phyloP scores from a whole-genome alignment of 345 rosid genomes.

The Cochlearia excelsa region DNA sequence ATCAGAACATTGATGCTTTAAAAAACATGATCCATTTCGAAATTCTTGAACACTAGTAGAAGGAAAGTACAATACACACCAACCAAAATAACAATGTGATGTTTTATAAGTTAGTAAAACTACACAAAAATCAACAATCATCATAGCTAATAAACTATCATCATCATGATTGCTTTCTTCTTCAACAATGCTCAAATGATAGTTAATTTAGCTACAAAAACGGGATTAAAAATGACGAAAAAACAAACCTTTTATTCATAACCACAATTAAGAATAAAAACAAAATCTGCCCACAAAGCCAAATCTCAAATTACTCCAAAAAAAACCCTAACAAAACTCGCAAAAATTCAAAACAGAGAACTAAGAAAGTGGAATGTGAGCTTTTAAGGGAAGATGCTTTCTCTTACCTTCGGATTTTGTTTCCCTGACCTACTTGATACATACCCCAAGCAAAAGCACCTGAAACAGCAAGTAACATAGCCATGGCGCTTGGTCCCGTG shows the following conservation, averaged over 20 bases:
- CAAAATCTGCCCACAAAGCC: too few relatives aligned
- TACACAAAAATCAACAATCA: too few relatives aligned
- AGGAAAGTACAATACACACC: too few relatives aligned
- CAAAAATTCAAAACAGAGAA: too few relatives aligned
- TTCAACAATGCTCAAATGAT: slow-evolving; percentile 14
- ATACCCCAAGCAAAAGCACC: slow-evolving; percentile 93
- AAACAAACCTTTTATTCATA: background rate
- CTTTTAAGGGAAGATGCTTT: background rate
- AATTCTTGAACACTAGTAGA: too few relatives aligned
- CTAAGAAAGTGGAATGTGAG: too few relatives aligned
- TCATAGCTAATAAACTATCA: too few relatives aligned
- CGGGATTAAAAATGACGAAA: background rate
- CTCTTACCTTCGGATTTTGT: slow-evolving; percentile 80
- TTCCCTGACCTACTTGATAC: slow-evolving; percentile 98
- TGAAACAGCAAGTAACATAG: slow-evolving; percentile 72
- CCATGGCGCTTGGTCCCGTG: slow-evolving; percentile 91
- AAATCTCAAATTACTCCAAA: too few relatives aligned
- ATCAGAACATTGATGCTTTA: background rate
- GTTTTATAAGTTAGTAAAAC: too few relatives aligned
- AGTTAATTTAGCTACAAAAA: slow-evolving; percentile 1
- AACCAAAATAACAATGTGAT: too few relatives aligned
- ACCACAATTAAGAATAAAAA: background rate
- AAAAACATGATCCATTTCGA: too few relatives aligned
- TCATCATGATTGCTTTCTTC: background rate
- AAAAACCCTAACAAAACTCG: too few relatives aligned